phyloP scores from a whole-genome alignment of 164 flowering plant species.

The Berberis thunbergii region DNA sequence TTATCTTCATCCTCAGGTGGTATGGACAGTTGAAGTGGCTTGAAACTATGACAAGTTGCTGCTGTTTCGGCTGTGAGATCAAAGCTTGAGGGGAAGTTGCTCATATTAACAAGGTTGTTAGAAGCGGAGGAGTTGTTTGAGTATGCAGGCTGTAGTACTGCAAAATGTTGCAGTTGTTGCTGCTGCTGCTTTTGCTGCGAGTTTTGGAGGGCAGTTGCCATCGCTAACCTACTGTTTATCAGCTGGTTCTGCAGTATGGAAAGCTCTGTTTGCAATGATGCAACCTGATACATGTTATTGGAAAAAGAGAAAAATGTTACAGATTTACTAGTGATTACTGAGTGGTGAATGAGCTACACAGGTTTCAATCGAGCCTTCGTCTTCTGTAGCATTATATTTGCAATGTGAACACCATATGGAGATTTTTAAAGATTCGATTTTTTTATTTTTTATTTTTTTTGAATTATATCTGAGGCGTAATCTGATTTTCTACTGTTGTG shows the following conservation, averaged over 20 bases:
- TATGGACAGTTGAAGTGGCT: constrained; percentile 34
- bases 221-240: constrained; percentile 50
- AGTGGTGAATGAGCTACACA: not conserved
- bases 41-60: constrained; percentile 30
- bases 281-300: constrained; percentile 36
- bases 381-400: not conserved
- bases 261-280: constrained; percentile 64
- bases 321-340: too few species aligned
- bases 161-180: constrained; percentile 20
- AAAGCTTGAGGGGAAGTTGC: constrained; percentile 29
- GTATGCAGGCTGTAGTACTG: constrained; percentile 51
- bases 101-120: constrained; percentile 35
- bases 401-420: not conserved
- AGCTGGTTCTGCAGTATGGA: constrained; percentile 66
- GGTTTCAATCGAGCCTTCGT: not conserved
- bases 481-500: not conserved
- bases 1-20: constrained; percentile 41
- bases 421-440: too few species aligned
- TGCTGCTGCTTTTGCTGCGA: constrained; percentile 26
- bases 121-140: constrained; percentile 70
- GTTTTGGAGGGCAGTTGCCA: constrained; percentile 49
- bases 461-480: not conserved
- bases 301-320: not conserved
- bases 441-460: too few species aligned
- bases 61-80: constrained; percentile 26